phyloP scores from a whole-genome alignment of 2,329 filamentous ascomycete genomes.

The Phoma sp. region DNA sequence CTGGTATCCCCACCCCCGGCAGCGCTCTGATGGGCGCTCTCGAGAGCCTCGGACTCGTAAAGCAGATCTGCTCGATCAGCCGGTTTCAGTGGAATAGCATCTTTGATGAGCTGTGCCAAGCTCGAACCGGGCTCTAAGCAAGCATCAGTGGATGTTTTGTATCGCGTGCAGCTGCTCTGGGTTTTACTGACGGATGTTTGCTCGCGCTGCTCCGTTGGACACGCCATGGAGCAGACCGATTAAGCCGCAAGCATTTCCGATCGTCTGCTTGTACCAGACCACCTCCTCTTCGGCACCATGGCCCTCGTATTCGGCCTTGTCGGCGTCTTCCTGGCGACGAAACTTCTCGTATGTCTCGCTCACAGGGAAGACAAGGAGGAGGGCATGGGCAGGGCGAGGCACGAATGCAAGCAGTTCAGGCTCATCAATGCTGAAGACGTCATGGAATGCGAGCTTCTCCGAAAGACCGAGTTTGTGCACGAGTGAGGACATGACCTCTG shows the following conservation, averaged over 20 bases:
- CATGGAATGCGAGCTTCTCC: slow-evolving; percentile 78
- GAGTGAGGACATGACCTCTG: slow-evolving; percentile 85
- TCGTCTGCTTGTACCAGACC: slow-evolving; percentile 95
- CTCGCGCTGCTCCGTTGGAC: slow-evolving; percentile 74
- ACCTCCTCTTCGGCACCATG: slow-evolving; percentile 75
- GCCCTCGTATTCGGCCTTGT: slow-evolving; percentile 68
- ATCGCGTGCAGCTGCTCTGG: neutral
- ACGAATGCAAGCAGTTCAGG: slow-evolving; percentile 84
- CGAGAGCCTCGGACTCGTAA: slow-evolving; percentile 77
- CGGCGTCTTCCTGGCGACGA: slow-evolving; percentile 74
- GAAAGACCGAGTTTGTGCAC: slow-evolving; percentile 86
- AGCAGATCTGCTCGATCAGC: slow-evolving; percentile 72
- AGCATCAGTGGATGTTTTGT: slow-evolving; percentile 20
- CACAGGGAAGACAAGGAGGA: slow-evolving; percentile 91
- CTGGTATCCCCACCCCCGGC: slow-evolving; percentile 78
- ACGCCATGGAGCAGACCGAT: slow-evolving; percentile 89
- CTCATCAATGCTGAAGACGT: slow-evolving; percentile 90
- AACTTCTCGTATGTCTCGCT: slow-evolving; percentile 78
- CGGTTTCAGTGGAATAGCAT: slow-evolving; percentile 74
- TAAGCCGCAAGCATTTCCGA: slow-evolving; percentile 90
- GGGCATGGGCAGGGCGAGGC: slow-evolving; percentile 83
- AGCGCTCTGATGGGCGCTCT: slow-evolving; percentile 77
- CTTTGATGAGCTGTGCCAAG: slow-evolving; percentile 69
- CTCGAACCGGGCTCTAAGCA: slow-evolving; percentile 57
- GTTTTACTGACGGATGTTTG: slow-evolving; percentile 38